A percentile compares a stretch with the other conserved stretches of the same genome.
Conservation (phyloP, 2,329 filamentous ascomycete species). For the Claviceps pusilla region DNA sequence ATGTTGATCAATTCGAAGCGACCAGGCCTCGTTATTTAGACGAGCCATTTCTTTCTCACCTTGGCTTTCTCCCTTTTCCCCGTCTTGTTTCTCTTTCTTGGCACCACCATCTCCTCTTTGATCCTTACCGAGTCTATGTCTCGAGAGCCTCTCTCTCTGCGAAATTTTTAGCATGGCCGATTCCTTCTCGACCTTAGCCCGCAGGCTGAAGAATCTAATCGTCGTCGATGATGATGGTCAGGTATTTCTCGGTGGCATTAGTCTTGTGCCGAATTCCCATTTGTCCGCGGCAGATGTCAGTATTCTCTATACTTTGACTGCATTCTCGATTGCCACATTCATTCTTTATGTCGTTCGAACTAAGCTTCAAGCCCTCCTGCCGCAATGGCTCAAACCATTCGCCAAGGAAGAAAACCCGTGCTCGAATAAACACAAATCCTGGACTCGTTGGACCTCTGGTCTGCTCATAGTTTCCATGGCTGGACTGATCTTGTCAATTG, state of each 20-base stretch:
- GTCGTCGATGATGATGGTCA: not conserved
- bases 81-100: too few relatives aligned
- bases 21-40: not conserved
- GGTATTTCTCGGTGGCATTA: not conserved
- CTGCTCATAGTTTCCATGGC: constrained; percentile 19
- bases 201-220: not conserved
- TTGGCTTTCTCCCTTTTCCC: not conserved
- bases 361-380: constrained; percentile 16
- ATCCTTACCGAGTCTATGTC: not conserved
- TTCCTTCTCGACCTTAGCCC: not conserved
- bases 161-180: not conserved
- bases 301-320: constrained; percentile 11
- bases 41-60: not conserved
- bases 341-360: constrained; percentile 15
- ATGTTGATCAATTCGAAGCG: not conserved
- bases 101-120: not conserved
- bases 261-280: not conserved
- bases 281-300: constrained; percentile 4
- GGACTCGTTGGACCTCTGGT: constrained; percentile 25
- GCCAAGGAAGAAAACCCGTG: constrained; percentile 22
- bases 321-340: constrained; percentile 15
- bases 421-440: constrained; percentile 14
- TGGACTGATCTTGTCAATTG: constrained; percentile 21
- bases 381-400: constrained; percentile 28
- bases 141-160: not conserved